Evolutionary conservation across 2,329 filamentous ascomycete genomes (phyloP).

Genomic region (Sporothrix pallida): DNA sequence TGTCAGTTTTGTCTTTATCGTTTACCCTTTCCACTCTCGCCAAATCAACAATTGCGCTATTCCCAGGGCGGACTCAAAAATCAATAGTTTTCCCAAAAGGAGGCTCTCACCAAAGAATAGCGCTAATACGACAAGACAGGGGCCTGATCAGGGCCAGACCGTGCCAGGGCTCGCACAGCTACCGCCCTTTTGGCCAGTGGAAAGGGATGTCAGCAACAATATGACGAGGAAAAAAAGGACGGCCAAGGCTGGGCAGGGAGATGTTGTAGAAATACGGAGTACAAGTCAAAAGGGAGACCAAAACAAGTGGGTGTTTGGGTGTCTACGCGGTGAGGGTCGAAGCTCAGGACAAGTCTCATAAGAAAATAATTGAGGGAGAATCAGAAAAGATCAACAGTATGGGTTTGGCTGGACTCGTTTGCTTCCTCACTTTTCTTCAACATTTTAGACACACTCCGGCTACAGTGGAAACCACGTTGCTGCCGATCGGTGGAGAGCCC

Average conservation of each 20-base stretch:
- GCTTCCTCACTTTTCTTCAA: background rate
- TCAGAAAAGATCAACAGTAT: background rate
- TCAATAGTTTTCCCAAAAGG: too few relatives aligned
- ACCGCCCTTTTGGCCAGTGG: too few relatives aligned
- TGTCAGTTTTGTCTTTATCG: too few relatives aligned
- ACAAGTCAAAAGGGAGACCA: background rate
- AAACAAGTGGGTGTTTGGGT: background rate
- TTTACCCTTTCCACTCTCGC: too few relatives aligned
- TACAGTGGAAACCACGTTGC: slow-evolving; percentile 2
- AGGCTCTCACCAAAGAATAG: too few relatives aligned
- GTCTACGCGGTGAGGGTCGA: background rate
- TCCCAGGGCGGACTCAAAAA: too few relatives aligned
- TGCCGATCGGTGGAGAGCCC: slow-evolving; percentile 3
- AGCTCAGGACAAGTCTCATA: background rate
- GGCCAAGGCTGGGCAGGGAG: background rate
- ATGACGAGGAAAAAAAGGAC: background rate
- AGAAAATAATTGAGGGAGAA: background rate
- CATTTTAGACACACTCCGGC: background rate
- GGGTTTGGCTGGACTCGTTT: background rate
- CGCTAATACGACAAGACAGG: too few relatives aligned
- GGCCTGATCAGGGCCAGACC: too few relatives aligned
- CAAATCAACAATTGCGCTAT: too few relatives aligned
- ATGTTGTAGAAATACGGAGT: too few relatives aligned
- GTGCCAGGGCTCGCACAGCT: too few relatives aligned
- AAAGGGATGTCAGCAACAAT: too few relatives aligned